Conservation (phyloP, 768 basidiomycete genomes). For the Psilocybe sp. region DNA sequence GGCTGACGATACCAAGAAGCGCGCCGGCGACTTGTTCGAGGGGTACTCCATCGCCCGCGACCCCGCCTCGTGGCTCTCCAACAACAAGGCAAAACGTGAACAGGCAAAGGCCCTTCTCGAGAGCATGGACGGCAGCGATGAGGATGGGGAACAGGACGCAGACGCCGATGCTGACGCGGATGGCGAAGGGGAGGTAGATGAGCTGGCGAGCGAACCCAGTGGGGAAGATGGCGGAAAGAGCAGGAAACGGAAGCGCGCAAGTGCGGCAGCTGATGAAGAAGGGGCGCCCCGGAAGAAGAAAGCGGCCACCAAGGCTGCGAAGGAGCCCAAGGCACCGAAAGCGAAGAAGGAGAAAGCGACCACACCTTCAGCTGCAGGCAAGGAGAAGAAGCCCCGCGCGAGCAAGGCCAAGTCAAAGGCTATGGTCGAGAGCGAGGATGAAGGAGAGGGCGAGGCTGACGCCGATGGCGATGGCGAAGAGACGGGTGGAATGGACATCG, state of each 20-base stretch:
- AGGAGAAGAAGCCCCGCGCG: constrained; percentile 24
- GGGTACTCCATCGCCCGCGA: constrained; percentile 74
- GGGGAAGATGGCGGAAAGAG: constrained; percentile 43
- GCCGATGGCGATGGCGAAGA: constrained; percentile 45
- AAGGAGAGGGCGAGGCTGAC: constrained; percentile 34
- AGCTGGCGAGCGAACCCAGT: constrained; percentile 55
- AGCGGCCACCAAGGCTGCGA: constrained; percentile 34
- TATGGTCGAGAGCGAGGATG: constrained; percentile 67
- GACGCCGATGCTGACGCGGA: constrained; percentile 36
- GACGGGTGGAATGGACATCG: not conserved
- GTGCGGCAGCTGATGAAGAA: constrained; percentile 37
- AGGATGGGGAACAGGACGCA: constrained; percentile 25
- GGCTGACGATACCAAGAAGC: constrained; percentile 69
- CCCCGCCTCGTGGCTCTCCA: constrained; percentile 50
- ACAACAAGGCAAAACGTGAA: not conserved
- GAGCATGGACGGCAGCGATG: constrained; percentile 27
- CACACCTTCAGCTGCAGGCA: constrained; percentile 25
- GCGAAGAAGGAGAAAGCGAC: constrained; percentile 35
- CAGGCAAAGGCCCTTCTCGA: not conserved
- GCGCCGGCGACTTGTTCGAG: constrained; percentile 64
- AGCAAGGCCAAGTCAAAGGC: constrained; percentile 42
- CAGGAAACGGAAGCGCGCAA: constrained; percentile 65
- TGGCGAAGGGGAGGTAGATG: constrained; percentile 63
- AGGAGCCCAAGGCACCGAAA: constrained; percentile 35
- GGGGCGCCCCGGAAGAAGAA: constrained; percentile 20